Evolutionary conservation across 2,329 filamentous ascomycete genomes (phyloP), one percentile per base, ranked within the genome.

Genomic region (Chaetomium sp.): DNA sequence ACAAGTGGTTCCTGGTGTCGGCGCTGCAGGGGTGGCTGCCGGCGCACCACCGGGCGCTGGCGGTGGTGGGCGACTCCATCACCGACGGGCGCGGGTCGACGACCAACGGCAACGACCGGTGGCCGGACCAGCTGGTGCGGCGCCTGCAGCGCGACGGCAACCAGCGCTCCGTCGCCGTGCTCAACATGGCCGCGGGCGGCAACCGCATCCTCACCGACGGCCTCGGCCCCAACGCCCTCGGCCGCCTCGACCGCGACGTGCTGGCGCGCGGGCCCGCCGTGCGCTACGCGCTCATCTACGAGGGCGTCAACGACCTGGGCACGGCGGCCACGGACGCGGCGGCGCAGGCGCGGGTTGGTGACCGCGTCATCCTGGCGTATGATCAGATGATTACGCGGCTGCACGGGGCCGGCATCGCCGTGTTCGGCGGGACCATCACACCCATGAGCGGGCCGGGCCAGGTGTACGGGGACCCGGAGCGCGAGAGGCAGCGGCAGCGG

Each of bases 261-360:
- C 77, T 89, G 2, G 76, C 84, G 0, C 85, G 87, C 49, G 74
- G 81, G 0, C 45, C n/a, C 7, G 81, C 80, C 3, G 80, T 87
- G 7, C 74, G 76, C 47, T 87, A 85, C 72, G 83, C 80, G 35
- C 78, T 89, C 72, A 74, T 89, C 31, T 88, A 85, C 72, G 83
- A 87, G 70, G 87, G 87, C 21, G 84, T 89, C 45, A 88, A 88
- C 71, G 87, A 89, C 70, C 87, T 90, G 65, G 87, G 87, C 45
- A 79, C 77, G 0, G 82, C 82, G 0, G 72, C 72, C 0, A 69
- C 80, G 0, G 80, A 80, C 7, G 57, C 73, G 0, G 73, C 72
- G 0, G 75, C 79, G 0, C 85, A 88, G 69, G 67, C 69, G 0
- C 68, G 71, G 1, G 75, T 85, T 0, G 83, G 80, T 33, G 78